Evolutionary conservation across 2,329 filamentous ascomycete genomes (phyloP).

Genomic region (Ciborinia camelliae): DNA sequence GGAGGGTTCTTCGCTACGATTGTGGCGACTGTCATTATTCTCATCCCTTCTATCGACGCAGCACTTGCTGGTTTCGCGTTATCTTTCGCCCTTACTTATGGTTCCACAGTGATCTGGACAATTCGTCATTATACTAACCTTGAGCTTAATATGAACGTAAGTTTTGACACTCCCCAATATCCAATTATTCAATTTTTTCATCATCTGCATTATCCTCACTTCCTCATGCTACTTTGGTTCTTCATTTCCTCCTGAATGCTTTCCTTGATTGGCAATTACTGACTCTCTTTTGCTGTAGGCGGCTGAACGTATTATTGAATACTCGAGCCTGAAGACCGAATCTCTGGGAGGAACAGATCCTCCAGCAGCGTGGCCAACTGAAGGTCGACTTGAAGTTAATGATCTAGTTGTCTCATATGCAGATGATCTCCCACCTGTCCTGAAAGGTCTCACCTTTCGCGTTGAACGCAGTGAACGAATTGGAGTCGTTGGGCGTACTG

Average conservation of each 20-base stretch:
- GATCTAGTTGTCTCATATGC: constrained; percentile 72
- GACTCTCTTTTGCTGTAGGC: background rate
- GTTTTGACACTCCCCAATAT: background rate
- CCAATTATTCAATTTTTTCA: background rate
- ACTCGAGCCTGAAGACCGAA: constrained; percentile 66
- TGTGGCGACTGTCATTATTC: constrained; percentile 62
- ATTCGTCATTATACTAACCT: constrained; percentile 66
- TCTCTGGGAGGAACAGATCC: constrained; percentile 57
- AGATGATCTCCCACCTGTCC: constrained; percentile 64
- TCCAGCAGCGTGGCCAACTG: constrained; percentile 71
- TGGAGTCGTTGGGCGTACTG: constrained; percentile 75
- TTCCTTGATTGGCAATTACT: background rate
- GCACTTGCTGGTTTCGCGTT: constrained; percentile 73
- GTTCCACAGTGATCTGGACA: constrained; percentile 59
- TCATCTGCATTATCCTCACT: background rate
- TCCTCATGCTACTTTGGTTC: background rate
- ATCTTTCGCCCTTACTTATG: constrained; percentile 69
- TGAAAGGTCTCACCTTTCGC: constrained; percentile 65
- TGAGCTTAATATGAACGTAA: constrained; percentile 74
- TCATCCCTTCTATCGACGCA: constrained; percentile 59
- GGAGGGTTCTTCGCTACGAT: constrained; percentile 66
- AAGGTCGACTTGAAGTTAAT: constrained; percentile 69
- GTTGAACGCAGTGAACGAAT: constrained; percentile 66
- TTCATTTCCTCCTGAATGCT: background rate
- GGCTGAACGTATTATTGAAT: constrained; percentile 72